A percentile compares a stretch with the other conserved stretches of the same genome.
These are phyloP conservation scores for Paramyrothecium roridum DNA, from an alignment of 2,329 filamentous ascomycete species.

Conservation along the genomic window DNA sequence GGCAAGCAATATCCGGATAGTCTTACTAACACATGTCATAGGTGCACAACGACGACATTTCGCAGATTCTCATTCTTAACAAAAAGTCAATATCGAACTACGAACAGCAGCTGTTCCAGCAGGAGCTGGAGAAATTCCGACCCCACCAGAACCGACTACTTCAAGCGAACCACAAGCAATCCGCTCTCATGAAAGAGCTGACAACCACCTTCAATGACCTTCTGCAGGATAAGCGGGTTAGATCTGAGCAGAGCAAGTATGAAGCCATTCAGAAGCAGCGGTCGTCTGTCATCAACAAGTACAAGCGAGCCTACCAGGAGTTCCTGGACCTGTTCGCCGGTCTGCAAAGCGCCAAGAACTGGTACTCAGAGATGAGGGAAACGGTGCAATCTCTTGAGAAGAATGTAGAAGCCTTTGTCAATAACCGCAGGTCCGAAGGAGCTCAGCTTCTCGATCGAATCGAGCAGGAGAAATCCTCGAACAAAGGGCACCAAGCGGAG, in stretches of 20 bases:
- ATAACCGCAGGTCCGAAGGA: conserved; percentile 87
- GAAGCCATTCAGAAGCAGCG: conserved; percentile 83
- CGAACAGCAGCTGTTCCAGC: conserved; percentile 88
- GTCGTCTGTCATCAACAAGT: conserved; percentile 76
- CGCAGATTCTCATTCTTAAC: conserved; percentile 93
- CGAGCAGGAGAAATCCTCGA: conserved; percentile 70
- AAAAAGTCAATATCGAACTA: conserved; percentile 94
- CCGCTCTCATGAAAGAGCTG: conserved; percentile 90
- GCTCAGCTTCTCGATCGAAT: conserved; percentile 87
- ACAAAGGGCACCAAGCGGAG: conserved; percentile 62
- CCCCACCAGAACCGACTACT: conserved; percentile 88
- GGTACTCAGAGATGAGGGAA: conserved; percentile 95
- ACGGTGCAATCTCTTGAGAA: conserved; percentile 88
- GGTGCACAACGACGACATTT: conserved; percentile 96
- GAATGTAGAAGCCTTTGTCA: conserved; percentile 96
- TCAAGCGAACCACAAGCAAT: conserved; percentile 94
- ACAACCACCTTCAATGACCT: conserved; percentile 83
- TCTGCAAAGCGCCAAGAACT: conserved; percentile 81
- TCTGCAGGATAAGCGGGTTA: conserved; percentile 89
- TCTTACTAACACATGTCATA: conserved; percentile 34
- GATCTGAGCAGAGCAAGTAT: conserved; percentile 92
- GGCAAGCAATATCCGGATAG: background rate
- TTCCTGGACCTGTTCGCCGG: conserved; percentile 88
- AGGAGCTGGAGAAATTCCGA: conserved; percentile 95
- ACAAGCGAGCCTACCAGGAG: conserved; percentile 88